These are phyloP conservation scores for Ophiocordyceps sinensis DNA, from an alignment of 2,329 filamentous ascomycete species.

Conservation along the genomic window DNA sequence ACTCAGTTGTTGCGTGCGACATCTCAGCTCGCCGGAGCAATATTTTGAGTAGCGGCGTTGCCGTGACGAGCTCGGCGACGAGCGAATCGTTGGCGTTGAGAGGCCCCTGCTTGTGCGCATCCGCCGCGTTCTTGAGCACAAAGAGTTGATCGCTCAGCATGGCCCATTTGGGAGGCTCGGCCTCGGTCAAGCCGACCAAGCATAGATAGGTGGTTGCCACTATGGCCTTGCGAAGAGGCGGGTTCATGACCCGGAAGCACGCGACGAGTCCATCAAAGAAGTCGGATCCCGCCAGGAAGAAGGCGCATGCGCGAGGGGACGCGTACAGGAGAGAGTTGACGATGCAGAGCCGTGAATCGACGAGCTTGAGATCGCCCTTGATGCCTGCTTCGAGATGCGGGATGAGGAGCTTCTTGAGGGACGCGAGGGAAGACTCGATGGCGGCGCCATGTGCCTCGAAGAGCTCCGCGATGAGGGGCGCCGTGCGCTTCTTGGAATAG, in stretches of 20 bases:
- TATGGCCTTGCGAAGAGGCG: conserved; percentile 49
- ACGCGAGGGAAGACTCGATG: conserved; percentile 41
- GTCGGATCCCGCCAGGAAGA: conserved; percentile 75
- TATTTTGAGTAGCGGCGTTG: conserved; percentile 58
- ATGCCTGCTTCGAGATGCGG: conserved; percentile 47
- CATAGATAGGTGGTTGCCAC: conserved; percentile 64
- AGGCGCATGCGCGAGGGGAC: conserved; percentile 39
- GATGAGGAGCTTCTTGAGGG: conserved; percentile 47
- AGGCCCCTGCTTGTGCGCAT: conserved; percentile 43
- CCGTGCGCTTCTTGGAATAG: conserved; percentile 49
- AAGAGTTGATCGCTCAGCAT: conserved; percentile 74
- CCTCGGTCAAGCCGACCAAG: conserved; percentile 54
- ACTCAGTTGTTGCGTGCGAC: conserved; percentile 32
- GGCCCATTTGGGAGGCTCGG: conserved; percentile 53
- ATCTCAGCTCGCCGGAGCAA: conserved; percentile 39
- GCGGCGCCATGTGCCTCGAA: conserved; percentile 34
- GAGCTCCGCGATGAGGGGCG: conserved; percentile 32
- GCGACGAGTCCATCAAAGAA: conserved; percentile 63
- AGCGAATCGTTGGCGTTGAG: conserved; percentile 52
- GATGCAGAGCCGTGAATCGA: conserved; percentile 39
- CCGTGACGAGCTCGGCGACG: conserved; percentile 69
- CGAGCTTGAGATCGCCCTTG: conserved; percentile 35
- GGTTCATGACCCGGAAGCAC: conserved; percentile 51
- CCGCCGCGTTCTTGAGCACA: conserved; percentile 57
- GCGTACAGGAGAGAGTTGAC: conserved; percentile 50